Percentiles rank a stretch among this genome's conserved stretches.
phyloP scores from a whole-genome alignment of 1,284 basidiomycete genomes.

The Microbotryomycetes sp. region DNA sequence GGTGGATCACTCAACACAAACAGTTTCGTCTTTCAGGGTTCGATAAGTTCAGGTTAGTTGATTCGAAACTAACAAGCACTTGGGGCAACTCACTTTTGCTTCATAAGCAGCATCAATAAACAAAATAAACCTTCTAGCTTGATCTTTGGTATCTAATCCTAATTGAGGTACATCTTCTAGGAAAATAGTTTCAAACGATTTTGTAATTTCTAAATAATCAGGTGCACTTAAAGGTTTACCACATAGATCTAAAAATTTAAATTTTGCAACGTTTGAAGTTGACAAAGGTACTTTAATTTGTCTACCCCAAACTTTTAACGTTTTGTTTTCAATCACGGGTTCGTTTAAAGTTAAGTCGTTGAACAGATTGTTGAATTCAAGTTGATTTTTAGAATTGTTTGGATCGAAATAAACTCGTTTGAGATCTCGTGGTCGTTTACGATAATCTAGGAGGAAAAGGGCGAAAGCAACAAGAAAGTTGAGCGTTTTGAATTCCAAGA shows the following conservation, averaged over 20 bases:
- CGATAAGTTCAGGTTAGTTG: background rate
- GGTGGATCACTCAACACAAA: slow-evolving; percentile 86
- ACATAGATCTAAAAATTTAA: slow-evolving; percentile 82
- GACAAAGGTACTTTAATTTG: slow-evolving; percentile 71
- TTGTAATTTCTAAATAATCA: slow-evolving; percentile 92
- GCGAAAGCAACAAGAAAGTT: background rate
- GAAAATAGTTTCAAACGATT: slow-evolving; percentile 80
- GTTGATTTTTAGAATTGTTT: slow-evolving; percentile 56
- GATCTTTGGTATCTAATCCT: slow-evolving; percentile 79
- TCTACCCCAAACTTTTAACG: slow-evolving; percentile 82
- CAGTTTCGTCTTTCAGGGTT: slow-evolving; percentile 62
- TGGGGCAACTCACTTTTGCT: slow-evolving; percentile 55
- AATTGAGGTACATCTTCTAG: slow-evolving; percentile 78
- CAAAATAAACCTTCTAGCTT: slow-evolving; percentile 87
- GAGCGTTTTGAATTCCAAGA: background rate
- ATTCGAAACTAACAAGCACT: background rate
- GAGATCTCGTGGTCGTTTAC: slow-evolving; percentile 78
- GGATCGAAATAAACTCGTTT: slow-evolving; percentile 89
- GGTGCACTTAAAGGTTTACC: slow-evolving; percentile 84
- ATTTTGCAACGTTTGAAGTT: slow-evolving; percentile 68
- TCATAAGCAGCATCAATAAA: slow-evolving; percentile 93
- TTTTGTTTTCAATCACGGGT: slow-evolving; percentile 58
- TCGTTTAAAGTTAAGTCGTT: slow-evolving; percentile 55
- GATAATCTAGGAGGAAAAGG: slow-evolving; percentile 60
- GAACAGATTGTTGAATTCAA: slow-evolving; percentile 78